phyloP scores from a whole-genome alignment of 202 grass and related monocot genomes.

The Brachypodium distachyon region DNA sequence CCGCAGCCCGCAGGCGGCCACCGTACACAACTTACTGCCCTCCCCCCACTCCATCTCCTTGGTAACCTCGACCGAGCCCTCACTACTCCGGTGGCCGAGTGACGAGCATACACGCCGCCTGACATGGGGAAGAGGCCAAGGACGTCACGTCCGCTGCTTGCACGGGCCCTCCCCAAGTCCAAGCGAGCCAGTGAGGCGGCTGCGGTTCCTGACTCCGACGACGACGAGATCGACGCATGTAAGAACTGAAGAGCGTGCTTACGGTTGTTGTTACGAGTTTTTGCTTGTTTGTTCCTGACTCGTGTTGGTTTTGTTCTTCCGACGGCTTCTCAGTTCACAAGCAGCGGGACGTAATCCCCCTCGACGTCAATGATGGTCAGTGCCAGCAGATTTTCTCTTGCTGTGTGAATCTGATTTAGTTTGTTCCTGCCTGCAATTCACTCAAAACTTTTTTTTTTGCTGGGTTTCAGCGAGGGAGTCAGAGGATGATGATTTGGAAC shows the following conservation, averaged over 20 bases:
- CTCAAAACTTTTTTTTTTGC: neutral
- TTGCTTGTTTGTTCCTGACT: neutral
- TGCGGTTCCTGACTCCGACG: conserved; percentile 12
- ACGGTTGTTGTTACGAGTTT: neutral
- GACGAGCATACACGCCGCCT: neutral
- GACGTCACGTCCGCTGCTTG: neutral
- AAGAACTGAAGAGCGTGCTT: neutral
- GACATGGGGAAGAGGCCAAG: conserved; percentile 29
- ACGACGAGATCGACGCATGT: conserved; percentile 60
- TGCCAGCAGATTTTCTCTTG: neutral
- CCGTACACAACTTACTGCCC: too few species aligned
- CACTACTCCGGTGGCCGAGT: neutral
- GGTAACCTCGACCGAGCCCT: neutral
- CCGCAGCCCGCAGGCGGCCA: too few species aligned
- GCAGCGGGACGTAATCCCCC: conserved; percentile 66
- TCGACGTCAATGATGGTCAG: conserved; percentile 39
- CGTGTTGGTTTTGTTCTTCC: neutral
- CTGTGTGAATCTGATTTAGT: neutral
- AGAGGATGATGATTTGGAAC: conserved; percentile 59
- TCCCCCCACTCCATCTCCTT: too few species aligned
- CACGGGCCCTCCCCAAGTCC: neutral
- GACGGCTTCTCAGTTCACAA: conserved; percentile 51
- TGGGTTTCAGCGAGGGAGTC: conserved; percentile 28
- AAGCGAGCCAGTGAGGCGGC: neutral
- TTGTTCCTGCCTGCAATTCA: neutral